A percentile compares a stretch with the other conserved stretches of the same genome.
These are phyloP conservation scores for Endocalyx cinctus DNA, from an alignment of 2,329 filamentous ascomycete species.

Conservation along the genomic window DNA sequence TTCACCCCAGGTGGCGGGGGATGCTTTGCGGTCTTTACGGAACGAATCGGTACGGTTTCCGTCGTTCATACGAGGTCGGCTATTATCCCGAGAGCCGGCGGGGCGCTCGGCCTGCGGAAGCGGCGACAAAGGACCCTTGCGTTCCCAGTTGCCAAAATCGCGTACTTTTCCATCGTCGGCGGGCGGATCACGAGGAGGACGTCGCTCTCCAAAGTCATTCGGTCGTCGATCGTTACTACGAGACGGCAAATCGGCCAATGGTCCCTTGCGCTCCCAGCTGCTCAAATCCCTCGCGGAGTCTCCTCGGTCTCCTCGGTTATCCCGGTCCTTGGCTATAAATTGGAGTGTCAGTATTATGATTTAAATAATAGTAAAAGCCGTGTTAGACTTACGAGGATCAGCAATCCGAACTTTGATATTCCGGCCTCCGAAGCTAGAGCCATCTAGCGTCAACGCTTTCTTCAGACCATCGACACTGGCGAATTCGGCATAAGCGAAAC, in stretches of 20 bases:
- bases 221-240: constrained; percentile 42
- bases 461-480: constrained; percentile 81
- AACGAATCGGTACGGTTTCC: constrained; percentile 54
- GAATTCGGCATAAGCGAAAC: constrained; percentile 97
- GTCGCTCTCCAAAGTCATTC: constrained; percentile 59
- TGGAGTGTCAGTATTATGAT: no score
- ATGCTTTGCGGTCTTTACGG: constrained; percentile 60
- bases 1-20: constrained; percentile 74
- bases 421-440: constrained; percentile 78
- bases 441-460: constrained; percentile 80
- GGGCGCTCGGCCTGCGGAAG: constrained; percentile 47
- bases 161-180: constrained; percentile 71
- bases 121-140: constrained; percentile 85
- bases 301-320: constrained; percentile 42
- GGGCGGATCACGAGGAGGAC: constrained; percentile 62
- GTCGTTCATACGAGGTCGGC: constrained; percentile 51
- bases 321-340: constrained; percentile 74
- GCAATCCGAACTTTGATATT: constrained; percentile 92
- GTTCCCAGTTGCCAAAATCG: constrained; percentile 89
- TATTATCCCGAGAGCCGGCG: constrained; percentile 49
- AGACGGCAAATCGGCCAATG: constrained; percentile 63
- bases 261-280: constrained; percentile 92
- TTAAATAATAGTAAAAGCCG: background rate
- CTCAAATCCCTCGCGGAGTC: constrained; percentile 74
- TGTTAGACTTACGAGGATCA: constrained; percentile 77